These are phyloP conservation scores for Marasmius tenuissimus DNA, from an alignment of 1,284 basidiomycete species.

Conservation along the genomic window DNA sequence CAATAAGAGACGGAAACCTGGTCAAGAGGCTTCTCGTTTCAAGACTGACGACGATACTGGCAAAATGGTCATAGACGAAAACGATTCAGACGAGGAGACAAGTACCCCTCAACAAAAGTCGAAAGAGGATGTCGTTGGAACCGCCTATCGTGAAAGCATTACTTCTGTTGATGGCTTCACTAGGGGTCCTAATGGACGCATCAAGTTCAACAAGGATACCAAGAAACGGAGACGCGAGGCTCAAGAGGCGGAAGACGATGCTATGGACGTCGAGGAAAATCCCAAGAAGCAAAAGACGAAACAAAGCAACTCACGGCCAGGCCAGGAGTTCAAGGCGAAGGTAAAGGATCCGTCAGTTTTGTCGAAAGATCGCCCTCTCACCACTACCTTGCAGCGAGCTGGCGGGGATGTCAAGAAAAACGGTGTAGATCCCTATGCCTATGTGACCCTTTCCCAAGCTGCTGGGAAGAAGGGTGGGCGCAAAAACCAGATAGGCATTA, in stretches of 20 bases:
- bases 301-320: constrained; percentile 54
- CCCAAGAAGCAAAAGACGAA: constrained; percentile 59
- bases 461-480: constrained; percentile 61
- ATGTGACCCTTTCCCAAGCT: constrained; percentile 81
- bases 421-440: constrained; percentile 91
- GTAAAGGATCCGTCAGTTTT: constrained; percentile 32
- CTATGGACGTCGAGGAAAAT: constrained; percentile 59
- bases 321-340: constrained; percentile 90
- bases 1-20: constrained; percentile 70
- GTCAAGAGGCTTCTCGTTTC: constrained; percentile 86
- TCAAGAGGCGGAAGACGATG: constrained; percentile 64
- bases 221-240: constrained; percentile 79
- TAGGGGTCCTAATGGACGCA: constrained; percentile 77
- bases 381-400: constrained; percentile 64
- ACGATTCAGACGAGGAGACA: constrained; percentile 46
- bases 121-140: constrained; percentile 64
- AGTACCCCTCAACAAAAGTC: constrained; percentile 25
- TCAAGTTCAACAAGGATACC: constrained; percentile 98
- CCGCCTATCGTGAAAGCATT: constrained; percentile 82
- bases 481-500: constrained; percentile 46
- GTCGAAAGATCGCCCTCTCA: not conserved
- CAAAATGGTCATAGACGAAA: constrained; percentile 85
- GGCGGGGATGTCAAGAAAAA: constrained; percentile 90
- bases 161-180: constrained; percentile 88
- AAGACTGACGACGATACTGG: constrained; percentile 86